Percentiles rank a stretch among this genome's conserved stretches.
These are phyloP conservation scores for Daldinia concentrica DNA, from an alignment of 495 filamentous ascomycete species.

Conservation along the genomic window DNA sequence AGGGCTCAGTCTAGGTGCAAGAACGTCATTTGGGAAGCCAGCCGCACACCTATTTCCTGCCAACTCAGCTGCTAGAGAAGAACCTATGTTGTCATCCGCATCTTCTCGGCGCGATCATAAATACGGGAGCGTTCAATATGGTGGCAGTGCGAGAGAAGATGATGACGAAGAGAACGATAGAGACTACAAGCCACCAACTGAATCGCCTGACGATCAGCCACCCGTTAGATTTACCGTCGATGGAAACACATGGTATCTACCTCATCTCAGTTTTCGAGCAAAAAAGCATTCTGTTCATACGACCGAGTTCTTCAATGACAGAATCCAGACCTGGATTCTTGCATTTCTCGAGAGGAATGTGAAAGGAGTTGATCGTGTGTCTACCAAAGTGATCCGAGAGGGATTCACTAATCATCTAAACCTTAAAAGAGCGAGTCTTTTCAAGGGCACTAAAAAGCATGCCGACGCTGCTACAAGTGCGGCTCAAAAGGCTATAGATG, in stretches of 20 bases:
- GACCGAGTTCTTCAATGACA: slow-evolving; percentile 2
- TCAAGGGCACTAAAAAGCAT: slow-evolving; percentile 27
- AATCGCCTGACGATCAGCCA: background rate
- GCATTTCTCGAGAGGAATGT: slow-evolving; percentile 31
- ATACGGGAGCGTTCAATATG: background rate
- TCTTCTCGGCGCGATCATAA: background rate
- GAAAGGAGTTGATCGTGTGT: slow-evolving; percentile 10
- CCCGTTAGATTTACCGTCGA: slow-evolving; percentile 23
- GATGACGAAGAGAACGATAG: slow-evolving; percentile 1
- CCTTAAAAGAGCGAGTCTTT: slow-evolving; percentile 15
- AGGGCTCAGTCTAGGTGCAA: slow-evolving; percentile 43
- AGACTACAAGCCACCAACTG: background rate
- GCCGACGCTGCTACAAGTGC: background rate
- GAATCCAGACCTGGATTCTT: slow-evolving; percentile 16
- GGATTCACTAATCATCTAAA: slow-evolving; percentile 27
- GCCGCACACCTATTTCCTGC: slow-evolving; percentile 21
- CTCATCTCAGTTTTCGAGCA: slow-evolving; percentile 2
- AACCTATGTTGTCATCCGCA: background rate
- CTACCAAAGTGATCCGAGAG: slow-evolving; percentile 25
- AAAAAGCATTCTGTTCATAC: slow-evolving; percentile 1
- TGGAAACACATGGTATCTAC: slow-evolving; percentile 36
- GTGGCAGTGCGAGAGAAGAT: background rate
- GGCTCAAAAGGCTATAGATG: slow-evolving; percentile 26
- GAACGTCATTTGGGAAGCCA: slow-evolving; percentile 36
- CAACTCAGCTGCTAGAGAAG: slow-evolving; percentile 7